Evolutionary conservation across 2,329 filamentous ascomycete genomes (phyloP).

Genomic region (Alternaria angustiovoidea): DNA sequence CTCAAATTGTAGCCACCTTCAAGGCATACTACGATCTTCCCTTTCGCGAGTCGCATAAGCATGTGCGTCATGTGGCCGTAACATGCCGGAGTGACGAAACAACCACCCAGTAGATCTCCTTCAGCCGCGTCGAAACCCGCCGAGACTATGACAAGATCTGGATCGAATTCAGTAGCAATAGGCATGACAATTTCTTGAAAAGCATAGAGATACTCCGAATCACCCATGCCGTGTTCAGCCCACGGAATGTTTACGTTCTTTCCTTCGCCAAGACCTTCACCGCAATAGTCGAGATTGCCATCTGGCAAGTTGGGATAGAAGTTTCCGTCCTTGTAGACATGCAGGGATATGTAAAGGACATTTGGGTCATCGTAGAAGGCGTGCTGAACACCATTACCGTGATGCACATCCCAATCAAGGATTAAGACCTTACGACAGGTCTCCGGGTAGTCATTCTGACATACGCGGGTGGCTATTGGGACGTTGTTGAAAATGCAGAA

Average conservation of each 20-base stretch:
- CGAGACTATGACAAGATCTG: constrained; percentile 93
- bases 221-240: constrained; percentile 80
- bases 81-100: constrained; percentile 87
- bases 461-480: constrained; percentile 87
- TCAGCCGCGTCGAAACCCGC: constrained; percentile 96
- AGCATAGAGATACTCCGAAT: constrained; percentile 95
- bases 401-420: constrained; percentile 85
- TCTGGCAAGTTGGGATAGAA: constrained; percentile 80
- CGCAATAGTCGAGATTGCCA: constrained; percentile 68
- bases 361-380: constrained; percentile 96
- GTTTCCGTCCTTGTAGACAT: constrained; percentile 81
- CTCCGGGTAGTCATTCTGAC: constrained; percentile 81
- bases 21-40: constrained; percentile 89
- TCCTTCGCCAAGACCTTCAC: constrained; percentile 64
- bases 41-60: constrained; percentile 92
- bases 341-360: constrained; percentile 92
- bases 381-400: constrained; percentile 92
- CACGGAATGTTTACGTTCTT: constrained; percentile 75
- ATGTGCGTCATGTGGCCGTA: constrained; percentile 99
- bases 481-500: constrained; percentile 99
- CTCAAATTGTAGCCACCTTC: constrained; percentile 95
- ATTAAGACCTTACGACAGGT: constrained; percentile 88
- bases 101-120: constrained; percentile 90
- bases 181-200: constrained; percentile 98
- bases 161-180: constrained; percentile 90